Conservation (phyloP, 2,329 filamentous ascomycete genomes). For the Claviceps arundinis region DNA sequence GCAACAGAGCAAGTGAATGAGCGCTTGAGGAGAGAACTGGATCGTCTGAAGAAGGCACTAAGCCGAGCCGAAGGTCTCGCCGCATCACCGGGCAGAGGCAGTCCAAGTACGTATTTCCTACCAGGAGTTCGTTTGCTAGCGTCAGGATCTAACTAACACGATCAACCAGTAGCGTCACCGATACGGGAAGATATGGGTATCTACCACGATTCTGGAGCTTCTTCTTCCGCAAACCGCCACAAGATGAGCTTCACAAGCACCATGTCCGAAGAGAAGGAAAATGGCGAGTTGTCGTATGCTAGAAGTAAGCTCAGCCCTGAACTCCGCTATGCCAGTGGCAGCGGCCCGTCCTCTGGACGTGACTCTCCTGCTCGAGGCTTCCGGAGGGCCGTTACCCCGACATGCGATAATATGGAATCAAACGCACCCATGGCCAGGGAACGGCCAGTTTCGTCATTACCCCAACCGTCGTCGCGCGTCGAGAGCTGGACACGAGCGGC, state of each 20-base stretch:
- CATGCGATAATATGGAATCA: conserved; percentile 21
- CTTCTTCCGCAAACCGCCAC: conserved; percentile 28
- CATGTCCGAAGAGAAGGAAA: conserved; percentile 67
- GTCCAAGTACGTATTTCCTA: conserved; percentile 18
- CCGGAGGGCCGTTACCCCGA: conserved; percentile 22
- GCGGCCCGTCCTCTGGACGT: conserved; percentile 38
- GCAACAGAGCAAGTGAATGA: conserved; percentile 77
- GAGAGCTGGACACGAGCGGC: conserved; percentile 97
- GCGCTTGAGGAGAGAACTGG: conserved; percentile 73
- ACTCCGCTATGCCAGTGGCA: conserved; percentile 33
- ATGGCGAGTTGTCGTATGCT: conserved; percentile 37
- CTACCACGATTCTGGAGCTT: conserved; percentile 38
- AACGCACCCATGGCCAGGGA: conserved; percentile 15
- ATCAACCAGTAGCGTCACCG: conserved; percentile 32
- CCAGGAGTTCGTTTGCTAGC: not conserved
- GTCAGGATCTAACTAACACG: not conserved
- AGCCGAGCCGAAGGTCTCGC: conserved; percentile 44
- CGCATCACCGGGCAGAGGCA: conserved; percentile 22
- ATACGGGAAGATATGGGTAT: conserved; percentile 46
- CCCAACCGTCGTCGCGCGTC: conserved; percentile 21
- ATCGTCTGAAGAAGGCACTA: conserved; percentile 81
- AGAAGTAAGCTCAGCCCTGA: conserved; percentile 44
- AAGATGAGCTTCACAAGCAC: conserved; percentile 51
- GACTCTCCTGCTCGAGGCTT: conserved; percentile 47
- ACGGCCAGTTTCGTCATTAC: conserved; percentile 22